Percentiles rank a stretch among this genome's conserved stretches.
Evolutionary conservation across 2,329 filamentous ascomycete species (phyloP).

Genomic region (Diaporthe citri): DNA sequence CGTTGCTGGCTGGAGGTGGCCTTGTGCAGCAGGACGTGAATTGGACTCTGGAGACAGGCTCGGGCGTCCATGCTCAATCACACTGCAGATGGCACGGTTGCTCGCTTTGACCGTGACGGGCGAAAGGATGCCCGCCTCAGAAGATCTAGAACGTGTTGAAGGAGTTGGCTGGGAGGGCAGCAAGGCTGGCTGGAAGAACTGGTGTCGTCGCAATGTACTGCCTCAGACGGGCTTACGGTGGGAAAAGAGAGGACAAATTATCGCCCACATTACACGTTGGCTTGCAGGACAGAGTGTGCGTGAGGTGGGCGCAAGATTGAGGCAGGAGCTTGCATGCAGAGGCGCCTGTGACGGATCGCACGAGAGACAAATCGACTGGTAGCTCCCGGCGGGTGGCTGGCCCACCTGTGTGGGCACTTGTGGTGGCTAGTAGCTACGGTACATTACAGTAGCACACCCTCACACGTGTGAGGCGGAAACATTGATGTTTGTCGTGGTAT

Average conservation of each 20-base stretch:
- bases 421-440: neutral
- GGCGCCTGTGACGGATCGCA: conserved; percentile 9
- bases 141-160: neutral
- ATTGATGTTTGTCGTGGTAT: neutral
- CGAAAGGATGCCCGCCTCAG: neutral
- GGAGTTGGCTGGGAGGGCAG: neutral
- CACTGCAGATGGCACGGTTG: conserved; percentile 22
- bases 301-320: conserved; percentile 17
- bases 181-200: neutral
- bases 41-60: neutral
- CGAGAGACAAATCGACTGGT: neutral
- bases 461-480: neutral
- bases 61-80: conserved; percentile 20
- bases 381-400: conserved; percentile 5
- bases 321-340: conserved; percentile 28
- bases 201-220: conserved; percentile 3
- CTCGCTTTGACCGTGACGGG: conserved; percentile 21
- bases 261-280: neutral
- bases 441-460: neutral
- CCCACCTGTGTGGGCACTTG: neutral
- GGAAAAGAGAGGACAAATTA: neutral
- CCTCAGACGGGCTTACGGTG: neutral
- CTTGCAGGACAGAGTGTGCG: neutral
- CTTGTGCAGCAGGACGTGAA: neutral
- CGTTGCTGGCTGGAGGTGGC: neutral